Evolutionary conservation across 2,329 filamentous ascomycete species (phyloP).

Genomic region (Claviceps pusilla): DNA sequence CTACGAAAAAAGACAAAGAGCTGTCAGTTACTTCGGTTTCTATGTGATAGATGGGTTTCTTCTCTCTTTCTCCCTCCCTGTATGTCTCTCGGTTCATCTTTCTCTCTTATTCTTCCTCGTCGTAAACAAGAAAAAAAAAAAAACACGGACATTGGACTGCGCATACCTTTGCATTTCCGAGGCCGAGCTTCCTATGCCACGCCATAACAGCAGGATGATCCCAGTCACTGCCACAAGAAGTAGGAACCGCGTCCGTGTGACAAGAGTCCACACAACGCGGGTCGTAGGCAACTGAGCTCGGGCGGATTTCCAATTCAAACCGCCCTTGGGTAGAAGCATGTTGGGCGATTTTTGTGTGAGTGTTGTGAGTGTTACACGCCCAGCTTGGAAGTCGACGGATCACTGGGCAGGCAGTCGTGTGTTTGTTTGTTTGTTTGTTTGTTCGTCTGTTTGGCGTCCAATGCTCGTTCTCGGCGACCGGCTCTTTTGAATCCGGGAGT

Average conservation of each 20-base stretch:
- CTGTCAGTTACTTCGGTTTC: slow-evolving; percentile 2
- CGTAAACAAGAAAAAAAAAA: too few species aligned
- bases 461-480: neutral
- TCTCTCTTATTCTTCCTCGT: neutral
- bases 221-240: slow-evolving; percentile 56
- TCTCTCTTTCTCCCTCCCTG: neutral
- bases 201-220: slow-evolving; percentile 71
- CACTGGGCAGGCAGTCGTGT: neutral
- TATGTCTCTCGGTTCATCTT: neutral
- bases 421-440: neutral
- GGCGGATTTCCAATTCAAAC: slow-evolving; percentile 84
- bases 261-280: slow-evolving; percentile 52
- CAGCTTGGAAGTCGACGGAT: neutral
- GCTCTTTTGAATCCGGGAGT: slow-evolving; percentile 9
- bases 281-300: slow-evolving; percentile 64
- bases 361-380: slow-evolving; percentile 4
- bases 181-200: slow-evolving; percentile 64
- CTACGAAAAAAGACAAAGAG: slow-evolving; percentile 33
- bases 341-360: slow-evolving; percentile 18
- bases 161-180: slow-evolving; percentile 81
- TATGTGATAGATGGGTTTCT: neutral
- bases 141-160: neutral
- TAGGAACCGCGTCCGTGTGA: slow-evolving; percentile 67
- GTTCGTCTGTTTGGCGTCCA: neutral
- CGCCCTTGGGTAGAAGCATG: slow-evolving; percentile 86